Conservation (phyloP, 495 filamentous ascomycete species). For the Penicillium malachiteum region DNA sequence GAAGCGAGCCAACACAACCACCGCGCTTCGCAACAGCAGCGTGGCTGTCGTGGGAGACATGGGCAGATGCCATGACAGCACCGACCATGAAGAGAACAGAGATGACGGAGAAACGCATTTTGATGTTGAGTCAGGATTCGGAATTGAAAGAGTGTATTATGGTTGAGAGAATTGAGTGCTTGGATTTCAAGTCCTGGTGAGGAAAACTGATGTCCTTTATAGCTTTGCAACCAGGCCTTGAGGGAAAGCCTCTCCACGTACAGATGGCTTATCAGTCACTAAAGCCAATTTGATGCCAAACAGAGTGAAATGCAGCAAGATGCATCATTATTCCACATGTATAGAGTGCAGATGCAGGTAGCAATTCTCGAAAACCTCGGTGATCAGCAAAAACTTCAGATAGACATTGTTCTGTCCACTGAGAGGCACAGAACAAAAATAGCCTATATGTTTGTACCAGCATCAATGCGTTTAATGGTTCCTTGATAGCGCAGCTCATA, state of each 20-base stretch:
- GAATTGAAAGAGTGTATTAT: not conserved
- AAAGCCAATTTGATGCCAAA: not conserved
- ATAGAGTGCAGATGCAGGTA: not conserved
- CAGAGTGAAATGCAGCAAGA: not conserved
- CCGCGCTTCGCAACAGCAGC: conserved; percentile 6
- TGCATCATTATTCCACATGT: not conserved
- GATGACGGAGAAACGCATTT: conserved; percentile 33
- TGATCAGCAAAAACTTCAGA: not conserved
- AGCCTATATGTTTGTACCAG: not conserved
- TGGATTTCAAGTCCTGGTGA: not conserved
- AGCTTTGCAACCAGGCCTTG: not conserved
- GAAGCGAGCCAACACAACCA: conserved; percentile 24
- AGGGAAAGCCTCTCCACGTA: not conserved
- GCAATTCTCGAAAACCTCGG: no score
- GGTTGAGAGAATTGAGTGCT: not conserved
- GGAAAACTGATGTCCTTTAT: conserved; percentile 17
- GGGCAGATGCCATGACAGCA: conserved; percentile 21
- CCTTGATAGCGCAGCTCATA: not conserved
- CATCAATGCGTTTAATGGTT: not conserved
- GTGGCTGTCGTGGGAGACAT: conserved; percentile 5
- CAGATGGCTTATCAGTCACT: not conserved
- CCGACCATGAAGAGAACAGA: conserved; percentile 25
- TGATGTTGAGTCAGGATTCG: conserved; percentile 8
- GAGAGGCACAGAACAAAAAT: not conserved
- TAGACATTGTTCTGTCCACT: not conserved